Evolutionary conservation across 805 yeast species (phyloP).

Genomic region (Cyberlindnera misumaiensis): DNA sequence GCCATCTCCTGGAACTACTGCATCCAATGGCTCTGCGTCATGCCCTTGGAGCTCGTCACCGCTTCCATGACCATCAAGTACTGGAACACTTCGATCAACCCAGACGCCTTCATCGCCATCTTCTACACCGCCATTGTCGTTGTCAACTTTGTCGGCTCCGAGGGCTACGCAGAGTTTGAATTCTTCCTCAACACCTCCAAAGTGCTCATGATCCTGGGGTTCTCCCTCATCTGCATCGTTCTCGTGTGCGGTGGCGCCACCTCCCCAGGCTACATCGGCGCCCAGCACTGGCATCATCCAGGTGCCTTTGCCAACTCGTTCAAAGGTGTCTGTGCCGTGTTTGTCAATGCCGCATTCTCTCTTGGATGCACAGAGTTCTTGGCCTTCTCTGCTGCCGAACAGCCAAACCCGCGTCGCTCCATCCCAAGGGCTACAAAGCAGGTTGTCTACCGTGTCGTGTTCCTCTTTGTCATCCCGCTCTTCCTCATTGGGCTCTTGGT

Average conservation of each 20-base stretch:
- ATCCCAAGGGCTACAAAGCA: slow-evolving; percentile 61
- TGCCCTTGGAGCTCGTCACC: slow-evolving; percentile 51
- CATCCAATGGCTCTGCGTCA: slow-evolving; percentile 46
- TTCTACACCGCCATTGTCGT: slow-evolving; percentile 44
- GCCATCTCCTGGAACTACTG: slow-evolving; percentile 57
- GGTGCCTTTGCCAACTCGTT: slow-evolving; percentile 41
- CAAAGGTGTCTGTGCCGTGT: slow-evolving; percentile 59
- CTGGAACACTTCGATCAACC: slow-evolving; percentile 36
- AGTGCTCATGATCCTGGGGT: slow-evolving; percentile 52
- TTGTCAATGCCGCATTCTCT: slow-evolving; percentile 57
- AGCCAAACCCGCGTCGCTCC: slow-evolving; percentile 49
- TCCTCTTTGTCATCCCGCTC: slow-evolving; percentile 50
- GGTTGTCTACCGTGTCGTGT: slow-evolving; percentile 55
- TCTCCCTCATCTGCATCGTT: slow-evolving; percentile 47
- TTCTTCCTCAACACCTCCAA: slow-evolving; percentile 48
- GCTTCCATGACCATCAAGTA: slow-evolving; percentile 44
- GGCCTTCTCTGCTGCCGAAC: slow-evolving; percentile 64
- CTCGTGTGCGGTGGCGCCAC: slow-evolving; percentile 55
- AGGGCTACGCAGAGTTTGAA: slow-evolving; percentile 67
- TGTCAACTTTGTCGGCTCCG: slow-evolving; percentile 53
- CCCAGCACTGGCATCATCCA: slow-evolving; percentile 50
- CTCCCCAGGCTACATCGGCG: slow-evolving; percentile 52
- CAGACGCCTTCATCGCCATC: slow-evolving; percentile 52
- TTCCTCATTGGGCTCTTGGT: slow-evolving; percentile 53
- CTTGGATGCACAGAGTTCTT: slow-evolving; percentile 62